Evolutionary conservation across 1,284 basidiomycete species (phyloP).

Genomic region (Volvariella surrecta): DNA sequence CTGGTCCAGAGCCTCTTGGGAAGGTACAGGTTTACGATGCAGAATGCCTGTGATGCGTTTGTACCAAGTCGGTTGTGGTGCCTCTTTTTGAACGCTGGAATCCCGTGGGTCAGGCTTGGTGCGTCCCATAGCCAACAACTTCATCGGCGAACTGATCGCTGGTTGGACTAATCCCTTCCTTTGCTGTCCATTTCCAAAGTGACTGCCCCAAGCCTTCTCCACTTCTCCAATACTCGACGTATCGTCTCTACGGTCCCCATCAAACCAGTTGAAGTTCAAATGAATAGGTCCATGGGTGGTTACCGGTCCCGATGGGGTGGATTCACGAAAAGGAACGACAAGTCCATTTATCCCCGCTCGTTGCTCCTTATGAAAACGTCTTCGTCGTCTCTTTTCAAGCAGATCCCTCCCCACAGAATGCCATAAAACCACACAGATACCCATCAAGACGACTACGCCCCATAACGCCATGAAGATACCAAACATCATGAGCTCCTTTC

Average conservation of each 20-base stretch:
- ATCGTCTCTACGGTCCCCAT: conserved; percentile 13
- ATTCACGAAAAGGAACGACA: conserved; percentile 29
- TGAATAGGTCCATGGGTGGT: conserved; percentile 19
- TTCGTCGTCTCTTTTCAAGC: conserved; percentile 37
- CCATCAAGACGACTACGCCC: conserved; percentile 71
- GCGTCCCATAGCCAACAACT: conserved; percentile 35
- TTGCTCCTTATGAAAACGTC: conserved; percentile 45
- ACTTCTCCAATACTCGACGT: conserved; percentile 17
- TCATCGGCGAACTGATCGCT: conserved; percentile 29
- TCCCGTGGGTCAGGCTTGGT: no score
- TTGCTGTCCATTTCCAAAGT: conserved; percentile 25
- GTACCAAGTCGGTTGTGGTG: conserved; percentile 20
- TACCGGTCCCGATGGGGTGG: conserved; percentile 5
- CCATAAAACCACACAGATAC: conserved; percentile 20
- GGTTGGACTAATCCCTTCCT: conserved; percentile 13
- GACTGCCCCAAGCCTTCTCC: conserved; percentile 43
- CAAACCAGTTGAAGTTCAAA: conserved; percentile 39
- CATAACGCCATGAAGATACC: conserved; percentile 75
- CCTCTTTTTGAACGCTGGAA: conserved; percentile 10
- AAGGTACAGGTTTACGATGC: conserved; percentile 8
- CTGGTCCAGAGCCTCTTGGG: not conserved
- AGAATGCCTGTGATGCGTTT: conserved; percentile 20
- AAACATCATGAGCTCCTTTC: conserved; percentile 81
- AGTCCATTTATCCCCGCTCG: conserved; percentile 35
- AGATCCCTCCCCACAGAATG: conserved; percentile 38